Evolutionary conservation across 331 rosid genomes (phyloP).

Genomic region (Arachis monticola): DNA sequence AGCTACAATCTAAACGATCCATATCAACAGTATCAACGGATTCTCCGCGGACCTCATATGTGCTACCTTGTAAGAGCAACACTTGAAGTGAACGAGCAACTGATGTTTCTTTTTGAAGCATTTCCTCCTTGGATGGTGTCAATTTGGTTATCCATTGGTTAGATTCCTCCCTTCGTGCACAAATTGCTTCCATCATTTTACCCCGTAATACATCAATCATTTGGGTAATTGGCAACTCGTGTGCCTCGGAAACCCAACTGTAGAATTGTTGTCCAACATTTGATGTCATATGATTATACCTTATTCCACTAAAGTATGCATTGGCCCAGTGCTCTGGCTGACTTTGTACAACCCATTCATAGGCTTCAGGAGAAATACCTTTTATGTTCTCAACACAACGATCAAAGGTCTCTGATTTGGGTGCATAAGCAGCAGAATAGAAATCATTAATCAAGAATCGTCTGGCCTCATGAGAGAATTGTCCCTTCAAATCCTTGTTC

Average conservation of each 20-base stretch:
- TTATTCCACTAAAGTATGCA: slow-evolving; percentile 77
- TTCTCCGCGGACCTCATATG: slow-evolving; percentile 88
- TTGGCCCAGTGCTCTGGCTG: slow-evolving; percentile 93
- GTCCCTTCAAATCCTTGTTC: slow-evolving; percentile 91
- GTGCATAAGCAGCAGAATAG: slow-evolving; percentile 81
- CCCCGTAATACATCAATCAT: slow-evolving; percentile 86
- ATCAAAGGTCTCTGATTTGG: slow-evolving; percentile 72
- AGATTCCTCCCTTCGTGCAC: slow-evolving; percentile 65
- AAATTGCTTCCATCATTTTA: slow-evolving; percentile 85
- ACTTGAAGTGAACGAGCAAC: slow-evolving; percentile 70
- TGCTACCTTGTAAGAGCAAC: slow-evolving; percentile 56
- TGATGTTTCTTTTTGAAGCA: slow-evolving; percentile 64
- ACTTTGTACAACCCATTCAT: slow-evolving; percentile 81
- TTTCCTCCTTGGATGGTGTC: slow-evolving; percentile 83
- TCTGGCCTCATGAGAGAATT: slow-evolving; percentile 96
- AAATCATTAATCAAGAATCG: slow-evolving; percentile 90
- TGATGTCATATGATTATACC: slow-evolving; percentile 79
- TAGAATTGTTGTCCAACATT: slow-evolving; percentile 88
- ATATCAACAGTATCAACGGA: slow-evolving; percentile 74
- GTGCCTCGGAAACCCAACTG: slow-evolving; percentile 87
- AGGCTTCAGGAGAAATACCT: slow-evolving; percentile 93
- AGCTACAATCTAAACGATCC: slow-evolving; percentile 89
- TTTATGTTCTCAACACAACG: slow-evolving; percentile 69
- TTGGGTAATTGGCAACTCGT: slow-evolving; percentile 94
- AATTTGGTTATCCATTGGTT: slow-evolving; percentile 78